Evolutionary conservation across 1,284 basidiomycete species (phyloP).

Genomic region (Sanguinoderma infundibulare): DNA sequence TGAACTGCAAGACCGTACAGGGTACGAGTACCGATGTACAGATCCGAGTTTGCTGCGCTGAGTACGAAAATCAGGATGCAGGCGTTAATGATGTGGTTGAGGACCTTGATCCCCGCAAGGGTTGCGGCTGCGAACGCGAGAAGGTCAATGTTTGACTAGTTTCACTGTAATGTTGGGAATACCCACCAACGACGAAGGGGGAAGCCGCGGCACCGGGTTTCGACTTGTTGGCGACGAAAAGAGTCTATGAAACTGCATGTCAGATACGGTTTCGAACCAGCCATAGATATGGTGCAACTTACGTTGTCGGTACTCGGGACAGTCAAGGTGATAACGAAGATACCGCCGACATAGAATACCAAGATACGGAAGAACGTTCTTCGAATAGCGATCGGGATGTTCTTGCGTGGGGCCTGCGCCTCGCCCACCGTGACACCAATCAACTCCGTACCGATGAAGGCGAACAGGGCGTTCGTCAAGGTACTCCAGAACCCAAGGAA

Average conservation of each 20-base stretch:
- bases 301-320: constrained; percentile 45
- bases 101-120: constrained; percentile 56
- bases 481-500: constrained; percentile 70
- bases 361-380: constrained; percentile 62
- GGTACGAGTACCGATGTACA: constrained; percentile 70
- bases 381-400: constrained; percentile 59
- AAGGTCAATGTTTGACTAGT: constrained; percentile 6
- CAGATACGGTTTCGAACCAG: neutral
- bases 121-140: constrained; percentile 46
- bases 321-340: constrained; percentile 71
- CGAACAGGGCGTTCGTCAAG: constrained; percentile 50
- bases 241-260: constrained; percentile 30
- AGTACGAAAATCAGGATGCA: constrained; percentile 76
- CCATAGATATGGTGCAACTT: constrained; percentile 4
- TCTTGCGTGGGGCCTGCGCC: constrained; percentile 59
- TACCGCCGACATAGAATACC: constrained; percentile 75
- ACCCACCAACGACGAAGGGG: constrained; percentile 75
- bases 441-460: constrained; percentile 65
- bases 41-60: constrained; percentile 70
- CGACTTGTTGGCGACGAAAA: constrained; percentile 63
- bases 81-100: constrained; percentile 77
- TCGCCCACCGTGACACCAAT: constrained; percentile 49
- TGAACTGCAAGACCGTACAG: constrained; percentile 72
- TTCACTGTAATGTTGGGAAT: constrained; percentile 38
- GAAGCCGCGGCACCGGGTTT: constrained; percentile 72